Conservation (phyloP, 1,284 basidiomycete genomes). For the Cerioporus squamosus region DNA sequence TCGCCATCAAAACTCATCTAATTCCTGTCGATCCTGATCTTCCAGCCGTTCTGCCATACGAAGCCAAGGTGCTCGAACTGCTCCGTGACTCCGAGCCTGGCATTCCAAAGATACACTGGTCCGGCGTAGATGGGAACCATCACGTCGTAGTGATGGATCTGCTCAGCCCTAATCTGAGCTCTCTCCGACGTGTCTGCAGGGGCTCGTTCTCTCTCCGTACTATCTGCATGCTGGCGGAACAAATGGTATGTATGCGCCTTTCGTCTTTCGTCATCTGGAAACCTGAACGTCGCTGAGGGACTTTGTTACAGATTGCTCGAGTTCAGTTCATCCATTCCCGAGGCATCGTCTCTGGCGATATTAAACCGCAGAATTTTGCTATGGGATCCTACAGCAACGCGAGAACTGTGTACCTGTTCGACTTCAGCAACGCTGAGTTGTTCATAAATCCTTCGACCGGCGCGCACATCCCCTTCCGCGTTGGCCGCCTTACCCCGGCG, state of each 20-base stretch:
- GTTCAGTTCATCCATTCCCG: no score
- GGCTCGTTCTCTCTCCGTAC: slow-evolving; percentile 19
- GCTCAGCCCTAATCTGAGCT: slow-evolving; percentile 18
- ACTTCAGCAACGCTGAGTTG: no score
- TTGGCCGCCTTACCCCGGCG: not conserved
- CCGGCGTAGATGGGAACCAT: slow-evolving; percentile 6
- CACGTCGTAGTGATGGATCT: slow-evolving; percentile 24
- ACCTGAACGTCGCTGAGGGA: no score
- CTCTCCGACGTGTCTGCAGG: slow-evolving; percentile 20
- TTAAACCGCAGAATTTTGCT: no score
- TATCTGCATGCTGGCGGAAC: slow-evolving; percentile 20
- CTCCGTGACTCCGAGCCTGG: not conserved
- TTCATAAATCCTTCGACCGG: no score
- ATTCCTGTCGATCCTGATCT: no score
- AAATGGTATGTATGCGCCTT: slow-evolving; percentile 17
- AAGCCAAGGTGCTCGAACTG: slow-evolving; percentile 4
- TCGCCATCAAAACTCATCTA: no score
- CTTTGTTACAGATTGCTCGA: no score
- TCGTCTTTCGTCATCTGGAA: slow-evolving; percentile 5
- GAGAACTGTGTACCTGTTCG: no score
- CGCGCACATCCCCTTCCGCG: no score
- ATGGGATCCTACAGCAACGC: no score
- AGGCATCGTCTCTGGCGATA: no score
- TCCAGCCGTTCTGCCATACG: slow-evolving; percentile 1
- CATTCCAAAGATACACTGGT: slow-evolving; percentile 12